These are phyloP conservation scores for Tuber brumale DNA, from an alignment of 495 filamentous ascomycete species.

Conservation along the genomic window DNA sequence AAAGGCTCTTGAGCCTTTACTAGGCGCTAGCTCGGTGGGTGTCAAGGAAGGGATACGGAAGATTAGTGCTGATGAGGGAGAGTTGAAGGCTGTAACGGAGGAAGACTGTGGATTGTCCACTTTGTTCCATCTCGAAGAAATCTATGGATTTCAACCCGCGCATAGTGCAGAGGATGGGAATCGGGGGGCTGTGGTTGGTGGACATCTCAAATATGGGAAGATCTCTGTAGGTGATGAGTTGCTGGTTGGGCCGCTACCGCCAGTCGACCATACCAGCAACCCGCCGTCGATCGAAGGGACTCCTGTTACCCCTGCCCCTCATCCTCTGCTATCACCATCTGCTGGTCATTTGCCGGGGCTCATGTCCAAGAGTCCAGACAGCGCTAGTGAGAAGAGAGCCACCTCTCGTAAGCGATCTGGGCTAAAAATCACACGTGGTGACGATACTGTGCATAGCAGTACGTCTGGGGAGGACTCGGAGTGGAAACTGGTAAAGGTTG, in stretches of 20 bases:
- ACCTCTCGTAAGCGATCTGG: slow-evolving; percentile 1
- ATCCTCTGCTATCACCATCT: slow-evolving; percentile 23
- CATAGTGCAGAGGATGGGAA: slow-evolving; percentile 15
- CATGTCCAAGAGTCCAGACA: slow-evolving; percentile 35
- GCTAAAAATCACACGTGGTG: slow-evolving; percentile 2
- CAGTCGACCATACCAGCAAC: slow-evolving; percentile 4
- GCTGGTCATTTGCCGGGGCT: slow-evolving; percentile 20
- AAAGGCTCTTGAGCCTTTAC: slow-evolving; percentile 9
- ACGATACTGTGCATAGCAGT: slow-evolving; percentile 14
- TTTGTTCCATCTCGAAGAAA: slow-evolving; percentile 85
- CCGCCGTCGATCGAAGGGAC: slow-evolving; percentile 32
- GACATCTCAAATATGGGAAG: slow-evolving; percentile 70
- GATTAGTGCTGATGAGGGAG: slow-evolving; percentile 9
- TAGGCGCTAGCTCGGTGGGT: slow-evolving; percentile 10
- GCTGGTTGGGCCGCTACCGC: slow-evolving; percentile 66
- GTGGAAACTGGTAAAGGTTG: slow-evolving; percentile 47
- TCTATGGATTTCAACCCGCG: slow-evolving; percentile 48
- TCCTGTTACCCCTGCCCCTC: slow-evolving; percentile 28
- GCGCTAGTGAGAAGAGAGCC: slow-evolving; percentile 23
- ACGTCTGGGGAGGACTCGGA: slow-evolving; percentile 25
- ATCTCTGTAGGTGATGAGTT: slow-evolving; percentile 73
- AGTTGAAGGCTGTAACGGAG: neutral
- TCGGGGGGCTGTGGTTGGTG: slow-evolving; percentile 65
- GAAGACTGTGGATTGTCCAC: slow-evolving; percentile 37
- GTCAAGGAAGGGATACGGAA: slow-evolving; percentile 5